Evolutionary conservation across 2,329 filamentous ascomycete species (phyloP), one percentile per base, ranked within the genome.

Genomic region (Neoascochyta sp.): DNA sequence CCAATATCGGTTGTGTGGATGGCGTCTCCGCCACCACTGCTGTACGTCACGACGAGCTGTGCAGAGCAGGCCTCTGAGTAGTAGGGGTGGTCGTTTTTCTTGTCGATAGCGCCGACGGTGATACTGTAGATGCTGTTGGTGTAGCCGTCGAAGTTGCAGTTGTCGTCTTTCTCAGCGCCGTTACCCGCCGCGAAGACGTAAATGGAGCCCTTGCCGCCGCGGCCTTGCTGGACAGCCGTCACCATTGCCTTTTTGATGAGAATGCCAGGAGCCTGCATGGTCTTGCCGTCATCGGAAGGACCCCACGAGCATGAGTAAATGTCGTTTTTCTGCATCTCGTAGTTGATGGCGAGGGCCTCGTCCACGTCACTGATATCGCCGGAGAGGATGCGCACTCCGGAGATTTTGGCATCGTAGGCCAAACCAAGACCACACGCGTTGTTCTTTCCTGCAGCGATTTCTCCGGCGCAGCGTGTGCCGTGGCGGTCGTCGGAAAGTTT

Each of bases 221-320:
- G 83, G 22, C 92, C 92, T 36, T 93, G 80, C 57, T 96, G 89
- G 8, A 95, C 75, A 18, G 86, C 90, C 49, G 92, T 92, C 28
- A 95, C 71, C 81, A 98, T 95, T 16, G 92, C 90, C 46, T 80
- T 78, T 48, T 82, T 79, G 52, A 98, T 95, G 12, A 98, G 71
- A 31, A 94, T 77, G 4, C 88, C 86, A 0, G 92, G 92, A 0
- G 81, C 86, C 49, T 96, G 90, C 92, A 98, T 98, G 14, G 87
- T 88, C 39, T 74, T 73, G 24, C 92, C 92, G 59, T 96, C 89
- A 53, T 98, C 92, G 0, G 88, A 86, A 7, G 92, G 92, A 1
- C 92, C 92, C 92, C 92, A 98, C 0, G 92, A 98, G 68, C 92
- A 98, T 1, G 92, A 98, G 66, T 95, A 98, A 36, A 98, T 96